phyloP scores from a whole-genome alignment of 2,329 filamentous ascomycete species.

The Alternaria arborescens region DNA sequence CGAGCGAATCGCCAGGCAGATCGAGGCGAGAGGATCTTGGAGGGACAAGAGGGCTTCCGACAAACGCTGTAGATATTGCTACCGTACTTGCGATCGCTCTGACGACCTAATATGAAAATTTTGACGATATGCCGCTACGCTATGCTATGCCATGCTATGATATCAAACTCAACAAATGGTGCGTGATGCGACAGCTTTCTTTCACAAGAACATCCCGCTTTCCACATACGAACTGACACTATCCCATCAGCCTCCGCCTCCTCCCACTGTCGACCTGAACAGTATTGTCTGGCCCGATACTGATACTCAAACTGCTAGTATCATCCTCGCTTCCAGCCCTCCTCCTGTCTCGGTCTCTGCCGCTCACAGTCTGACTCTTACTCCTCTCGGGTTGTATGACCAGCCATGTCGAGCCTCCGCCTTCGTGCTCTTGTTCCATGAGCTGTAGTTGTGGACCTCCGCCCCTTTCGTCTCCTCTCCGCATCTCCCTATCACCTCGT shows the following conservation, averaged over 20 bases:
- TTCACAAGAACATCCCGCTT: not conserved
- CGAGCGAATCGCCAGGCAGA: conserved; percentile 27
- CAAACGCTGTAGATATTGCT: conserved; percentile 21
- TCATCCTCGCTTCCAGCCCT: conserved; percentile 41
- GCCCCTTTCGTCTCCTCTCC: conserved; percentile 11
- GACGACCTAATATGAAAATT: not conserved
- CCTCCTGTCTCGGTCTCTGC: conserved; percentile 23
- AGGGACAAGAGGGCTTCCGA: conserved; percentile 31
- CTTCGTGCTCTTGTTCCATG: conserved; percentile 47
- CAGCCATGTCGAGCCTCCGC: conserved; percentile 48
- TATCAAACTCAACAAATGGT: conserved; percentile 14
- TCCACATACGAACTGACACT: not conserved
- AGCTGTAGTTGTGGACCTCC: conserved; percentile 43
- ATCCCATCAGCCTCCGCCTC: conserved; percentile 42
- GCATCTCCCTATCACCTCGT: conserved; percentile 12
- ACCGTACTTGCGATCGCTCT: not conserved
- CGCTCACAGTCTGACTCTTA: conserved; percentile 38
- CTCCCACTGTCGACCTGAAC: conserved; percentile 50
- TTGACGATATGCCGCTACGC: conserved; percentile 10
- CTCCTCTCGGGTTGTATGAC: conserved; percentile 49
- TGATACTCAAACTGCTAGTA: conserved; percentile 47
- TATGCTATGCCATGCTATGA: conserved; percentile 20
- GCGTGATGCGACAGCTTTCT: not conserved
- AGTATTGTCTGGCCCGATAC: conserved; percentile 49
- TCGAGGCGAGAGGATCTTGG: conserved; percentile 26